Evolutionary conservation across 805 yeast species (phyloP).

Genomic region (Saccharomycopsis babjevae): DNA sequence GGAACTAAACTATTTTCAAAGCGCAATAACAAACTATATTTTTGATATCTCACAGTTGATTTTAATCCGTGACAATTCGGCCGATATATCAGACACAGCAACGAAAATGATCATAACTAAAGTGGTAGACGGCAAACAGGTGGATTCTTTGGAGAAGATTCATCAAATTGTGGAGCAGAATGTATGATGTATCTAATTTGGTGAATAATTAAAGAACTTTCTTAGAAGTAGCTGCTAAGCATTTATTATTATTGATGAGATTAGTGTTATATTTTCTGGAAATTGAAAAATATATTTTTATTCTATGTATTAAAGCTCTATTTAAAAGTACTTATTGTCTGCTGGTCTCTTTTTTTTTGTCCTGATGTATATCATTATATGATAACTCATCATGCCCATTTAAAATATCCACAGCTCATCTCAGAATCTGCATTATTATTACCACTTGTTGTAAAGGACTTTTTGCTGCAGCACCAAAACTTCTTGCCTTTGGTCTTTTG

Average conservation of each 20-base stretch:
- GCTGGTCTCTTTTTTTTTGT: no score
- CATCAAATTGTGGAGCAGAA: background rate
- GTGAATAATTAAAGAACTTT: background rate
- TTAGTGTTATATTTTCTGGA: no score
- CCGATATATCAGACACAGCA: background rate
- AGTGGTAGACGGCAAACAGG: conserved; percentile 1
- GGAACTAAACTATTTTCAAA: background rate
- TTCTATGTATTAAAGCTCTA: no score
- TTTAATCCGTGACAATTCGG: background rate
- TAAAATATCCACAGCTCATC: conserved; percentile 42
- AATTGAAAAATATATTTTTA: no score
- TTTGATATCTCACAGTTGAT: background rate
- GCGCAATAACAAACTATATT: background rate
- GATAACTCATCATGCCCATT: conserved; percentile 33
- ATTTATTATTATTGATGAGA: no score
- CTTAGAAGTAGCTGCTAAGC: background rate
- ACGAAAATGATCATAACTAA: conserved; percentile 3
- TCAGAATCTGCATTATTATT: conserved; percentile 21
- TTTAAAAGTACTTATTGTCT: no score
- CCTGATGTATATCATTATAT: no score
- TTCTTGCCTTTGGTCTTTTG: conserved; percentile 36
- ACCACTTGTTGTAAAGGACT: conserved; percentile 11
- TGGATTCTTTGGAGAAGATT: conserved; percentile 1
- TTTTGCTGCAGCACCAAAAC: conserved; percentile 44
- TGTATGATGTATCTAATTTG: background rate